Evolutionary conservation across 2,329 filamentous ascomycete species (phyloP), one percentile per base, ranked within the genome.

Genomic region (Sporothrix curviconia): DNA sequence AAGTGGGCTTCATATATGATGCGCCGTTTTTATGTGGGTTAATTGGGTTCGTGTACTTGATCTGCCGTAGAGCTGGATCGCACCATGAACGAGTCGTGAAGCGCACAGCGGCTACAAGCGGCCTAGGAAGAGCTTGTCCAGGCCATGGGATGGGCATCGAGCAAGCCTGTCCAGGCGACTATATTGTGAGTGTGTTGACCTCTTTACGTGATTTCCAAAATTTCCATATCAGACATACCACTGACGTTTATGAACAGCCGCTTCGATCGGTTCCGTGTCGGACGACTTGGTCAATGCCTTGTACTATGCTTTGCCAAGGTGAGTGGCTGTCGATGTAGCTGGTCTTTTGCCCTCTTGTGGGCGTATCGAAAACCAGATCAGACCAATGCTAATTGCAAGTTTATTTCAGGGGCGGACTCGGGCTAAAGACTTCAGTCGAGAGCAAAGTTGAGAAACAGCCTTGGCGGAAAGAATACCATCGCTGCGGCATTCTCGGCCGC

Each of bases 191-290:
- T 22, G 71, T 50, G 46, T 59, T 37, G 46, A 44, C 19, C 17
- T 11, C 12, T 8, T 15, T 14, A 14, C 9, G 3, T 55, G n/a
- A 22, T 39, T 24, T 42, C 36, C 9, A n/a, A n/a, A n/a, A n/a
- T n/a, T 24, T 14, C 25, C 9, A 28, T 30, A 14, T n/a, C n/a
- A n/a, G n/a, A n/a, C n/a, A n/a, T n/a, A n/a, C n/a, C n/a, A n/a
- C 46, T 57, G 11, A 54, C 34, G 11, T 14, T 12, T 1, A 30
- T 15, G 46, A 7, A 3, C n/a, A 87, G 85, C 88, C 24, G 90
- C 92, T 0, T 96, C 92, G 0, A 73, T 97, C 5, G 94, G 92
- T 17, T 83, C 83, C 8, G 68, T 97, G 42, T 90, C 84, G 55
- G 76, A 81, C 42, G 78, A 82, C 7, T 83, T 95, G 59, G 70